Base-by-base conservation (phyloP, 208 protist species). In the Balamuthia mandrillaris region DNA sequence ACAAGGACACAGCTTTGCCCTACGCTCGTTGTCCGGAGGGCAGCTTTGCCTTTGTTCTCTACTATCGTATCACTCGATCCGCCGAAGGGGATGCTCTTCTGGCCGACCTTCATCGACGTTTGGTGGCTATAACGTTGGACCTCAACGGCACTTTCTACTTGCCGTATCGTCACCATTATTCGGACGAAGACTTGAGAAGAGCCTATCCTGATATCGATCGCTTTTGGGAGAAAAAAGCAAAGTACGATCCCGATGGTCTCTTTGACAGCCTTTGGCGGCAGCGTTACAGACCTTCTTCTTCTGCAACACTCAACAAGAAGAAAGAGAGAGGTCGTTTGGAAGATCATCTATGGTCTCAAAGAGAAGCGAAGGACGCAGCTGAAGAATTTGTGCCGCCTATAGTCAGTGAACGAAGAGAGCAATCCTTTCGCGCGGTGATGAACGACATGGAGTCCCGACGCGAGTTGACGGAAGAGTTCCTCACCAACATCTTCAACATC, bases 161-260 rank as follows among this genome's bases (percentile, higher is more conserved):
- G 33, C 90, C 90, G 14, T 93, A 93, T 54, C 49, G 90, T 31
- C 88, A 92, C 47, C 87, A 92, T 42, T 93, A 93, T 56, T 61
- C 89, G 18, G 2, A 60, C 14, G 70, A 39, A 5, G 29, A 93
- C 42, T 44, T 92, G 18, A 24, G 35, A 6, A 21, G 35, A 9
- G 68, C 88, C 12, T 92, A 92, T 45, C 56, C 87, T 16, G 42
- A 12, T 16, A 39, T 91, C 29, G 14, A 49, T 16, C 7, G 31
- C 2, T 92, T 92, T 44, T 12, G 56, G 9, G 51, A 12, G 2
- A 5, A 10, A 3, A 92, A 92, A 75, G 39, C 47, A 12, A 27
- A 33, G 18, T 87, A 74, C 51, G 90, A 92, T 51, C 88, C 88
- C 6, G n/a, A 66, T 27, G 1, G 31, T 7, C 27, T 85, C 3